phyloP scores from a whole-genome alignment of 2,329 filamentous ascomycete species.

The Mollisiaceae sp. region DNA sequence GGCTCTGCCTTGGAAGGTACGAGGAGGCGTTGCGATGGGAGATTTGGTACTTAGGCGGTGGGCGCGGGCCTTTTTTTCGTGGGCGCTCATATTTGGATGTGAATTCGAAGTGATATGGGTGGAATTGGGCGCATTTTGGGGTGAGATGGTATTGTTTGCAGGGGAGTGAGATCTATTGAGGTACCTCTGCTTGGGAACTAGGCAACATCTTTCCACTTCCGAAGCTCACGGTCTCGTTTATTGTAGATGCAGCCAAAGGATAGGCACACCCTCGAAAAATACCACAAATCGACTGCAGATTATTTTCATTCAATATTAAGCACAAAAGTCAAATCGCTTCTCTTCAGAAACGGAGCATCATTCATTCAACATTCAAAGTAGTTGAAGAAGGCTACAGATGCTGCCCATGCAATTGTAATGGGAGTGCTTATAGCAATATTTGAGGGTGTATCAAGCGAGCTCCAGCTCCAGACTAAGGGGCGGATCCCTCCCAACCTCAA shows the following conservation, averaged over 20 bases:
- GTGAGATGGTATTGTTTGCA: neutral
- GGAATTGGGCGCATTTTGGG: conserved; percentile 3
- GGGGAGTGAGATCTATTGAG: neutral
- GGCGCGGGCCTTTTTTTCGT: conserved; percentile 30
- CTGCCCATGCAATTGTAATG: too few species aligned
- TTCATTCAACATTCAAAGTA: too few species aligned
- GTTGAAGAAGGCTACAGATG: too few species aligned
- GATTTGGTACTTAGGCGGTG: conserved; percentile 25
- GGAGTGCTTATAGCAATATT: too few species aligned
- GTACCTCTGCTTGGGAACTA: neutral
- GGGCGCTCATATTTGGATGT: conserved; percentile 25
- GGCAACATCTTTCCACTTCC: neutral
- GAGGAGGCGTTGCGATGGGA: conserved; percentile 36
- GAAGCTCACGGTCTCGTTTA: neutral
- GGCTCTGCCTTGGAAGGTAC: conserved; percentile 31
- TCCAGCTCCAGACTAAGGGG: too few species aligned
- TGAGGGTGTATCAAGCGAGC: too few species aligned
- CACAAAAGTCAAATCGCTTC: too few species aligned
- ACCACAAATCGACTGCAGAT: neutral
- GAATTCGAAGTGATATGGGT: neutral
- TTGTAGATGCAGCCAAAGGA: neutral
- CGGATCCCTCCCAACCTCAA: too few species aligned
- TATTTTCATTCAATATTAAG: neutral
- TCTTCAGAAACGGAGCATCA: too few species aligned
- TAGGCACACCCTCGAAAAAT: neutral